Percentiles rank a stretch among this genome's conserved stretches.
These are phyloP conservation scores for Phytopythium kandeliae DNA, from an alignment of 352 stramenopile species.

Conservation along the genomic window DNA sequence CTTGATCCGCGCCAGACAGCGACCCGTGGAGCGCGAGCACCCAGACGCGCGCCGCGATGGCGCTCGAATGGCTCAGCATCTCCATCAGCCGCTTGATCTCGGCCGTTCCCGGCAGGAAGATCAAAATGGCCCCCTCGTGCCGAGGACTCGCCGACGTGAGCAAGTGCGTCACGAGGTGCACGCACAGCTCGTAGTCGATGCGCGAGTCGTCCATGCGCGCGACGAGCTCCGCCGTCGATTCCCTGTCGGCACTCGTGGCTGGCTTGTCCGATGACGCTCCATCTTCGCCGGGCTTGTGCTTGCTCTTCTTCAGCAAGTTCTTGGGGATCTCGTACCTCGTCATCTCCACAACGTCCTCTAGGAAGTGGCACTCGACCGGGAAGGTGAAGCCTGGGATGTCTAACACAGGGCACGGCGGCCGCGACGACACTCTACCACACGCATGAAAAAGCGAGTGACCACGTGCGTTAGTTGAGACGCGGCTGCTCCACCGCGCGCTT, in stretches of 20 bases:
- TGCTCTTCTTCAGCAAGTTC: conserved; percentile 54
- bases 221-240: conserved; percentile 46
- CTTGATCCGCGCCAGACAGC: conserved; percentile 65
- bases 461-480: too few relatives aligned
- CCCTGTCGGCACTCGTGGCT: too few relatives aligned
- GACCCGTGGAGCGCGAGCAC: conserved; percentile 71
- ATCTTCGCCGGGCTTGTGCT: conserved; percentile 16
- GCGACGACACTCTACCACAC: conserved; percentile 7
- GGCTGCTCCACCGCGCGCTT: too few relatives aligned
- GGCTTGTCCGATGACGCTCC: conserved; percentile 8
- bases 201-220: conserved; percentile 83
- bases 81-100: conserved; percentile 83
- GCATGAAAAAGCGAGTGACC: not conserved
- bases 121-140: conserved; percentile 61
- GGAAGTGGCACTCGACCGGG: conserved; percentile 68
- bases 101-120: conserved; percentile 76
- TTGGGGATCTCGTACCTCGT: conserved; percentile 61
- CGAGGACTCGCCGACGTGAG: conserved; percentile 14
- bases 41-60: conserved; percentile 39
- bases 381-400: conserved; percentile 86
- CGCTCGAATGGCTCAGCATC: conserved; percentile 38
- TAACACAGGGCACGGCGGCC: conserved; percentile 53
- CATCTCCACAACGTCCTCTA: conserved; percentile 69
- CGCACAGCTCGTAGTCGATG: conserved; percentile 93
- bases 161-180: conserved; percentile 81